Base-by-base conservation (phyloP, 352 stramenopile genomes). In the Plasmopara halstedii region DNA sequence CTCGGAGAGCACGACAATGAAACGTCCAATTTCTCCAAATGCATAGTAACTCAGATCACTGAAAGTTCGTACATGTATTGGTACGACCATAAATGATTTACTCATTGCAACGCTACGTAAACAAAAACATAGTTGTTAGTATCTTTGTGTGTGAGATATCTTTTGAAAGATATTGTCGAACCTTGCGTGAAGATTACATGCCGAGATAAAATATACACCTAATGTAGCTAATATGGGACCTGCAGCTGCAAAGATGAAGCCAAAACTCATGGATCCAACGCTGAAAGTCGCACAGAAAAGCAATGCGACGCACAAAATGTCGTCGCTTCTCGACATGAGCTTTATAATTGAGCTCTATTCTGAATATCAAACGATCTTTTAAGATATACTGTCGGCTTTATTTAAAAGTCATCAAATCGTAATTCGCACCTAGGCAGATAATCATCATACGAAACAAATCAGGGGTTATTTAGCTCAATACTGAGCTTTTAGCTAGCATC, bases 261-360 rank as follows among this genome's bases (percentile, higher is more conserved):
- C 70, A 42, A 88, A 86, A 53, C 73, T 85, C 64, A 85, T 81
- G 34, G 73, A 85, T 7, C 73, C 73, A 39, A 86, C 72, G 22
- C 77, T 70, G 44, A 86, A 85, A 19, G 71, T 85, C 50, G 71
- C 70, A 61, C 73, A 85, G 63, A 85, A 88, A 37, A 85, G 71
- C 49, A 86, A 45, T 27, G 69, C 71, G 34, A 83, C 63, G 47
- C 70, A 83, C 51, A 78, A 42, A 6, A 59, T 35, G 43, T 88
- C 73, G 50, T 88, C 71, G n/a, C 29, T 47, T 22, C 26, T 23
- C 34, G 43, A 26, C 57, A 67, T 67, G 7, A 11, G 25, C 25
- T 1, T 11, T 11, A 10, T 11, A 11, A 29, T 29, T 2, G 25
- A 29, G 7, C 6, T 11, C 25, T 9, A 9, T 9, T 8, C 7